Percentiles rank a stretch among this genome's conserved stretches.
phyloP scores from a whole-genome alignment of 2,329 filamentous ascomycete species.

The Amauroascus verrucosus region DNA sequence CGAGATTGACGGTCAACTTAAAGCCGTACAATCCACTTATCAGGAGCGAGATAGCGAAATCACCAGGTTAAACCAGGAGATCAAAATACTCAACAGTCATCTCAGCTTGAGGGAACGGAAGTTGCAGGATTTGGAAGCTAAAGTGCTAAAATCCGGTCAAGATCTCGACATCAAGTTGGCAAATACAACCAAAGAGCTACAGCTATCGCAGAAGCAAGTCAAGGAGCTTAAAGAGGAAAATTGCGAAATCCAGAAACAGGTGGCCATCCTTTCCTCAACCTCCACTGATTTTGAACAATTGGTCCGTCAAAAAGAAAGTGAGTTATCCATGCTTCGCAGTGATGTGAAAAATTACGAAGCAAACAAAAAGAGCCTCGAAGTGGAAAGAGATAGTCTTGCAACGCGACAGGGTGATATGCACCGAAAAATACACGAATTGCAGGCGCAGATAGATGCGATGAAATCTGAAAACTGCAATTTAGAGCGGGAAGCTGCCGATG shows the following conservation, averaged over 20 bases:
- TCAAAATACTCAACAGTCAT: conserved; percentile 86
- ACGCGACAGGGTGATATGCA: conserved; percentile 71
- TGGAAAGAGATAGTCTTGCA: conserved; percentile 61
- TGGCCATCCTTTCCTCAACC: conserved; percentile 76
- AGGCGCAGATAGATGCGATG: conserved; percentile 80
- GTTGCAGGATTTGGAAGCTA: conserved; percentile 72
- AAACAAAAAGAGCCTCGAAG: conserved; percentile 67
- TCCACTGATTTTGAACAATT: conserved; percentile 94
- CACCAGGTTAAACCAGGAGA: conserved; percentile 65
- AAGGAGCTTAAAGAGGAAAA: conserved; percentile 72
- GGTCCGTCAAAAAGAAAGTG: conserved; percentile 86
- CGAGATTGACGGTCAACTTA: conserved; percentile 60
- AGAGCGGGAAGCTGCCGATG: conserved; percentile 79
- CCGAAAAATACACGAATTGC: conserved; percentile 66
- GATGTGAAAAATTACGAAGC: conserved; percentile 76
- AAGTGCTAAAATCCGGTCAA: conserved; percentile 74
- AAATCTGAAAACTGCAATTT: conserved; percentile 73
- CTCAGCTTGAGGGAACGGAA: conserved; percentile 82
- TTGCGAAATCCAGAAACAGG: conserved; percentile 68
- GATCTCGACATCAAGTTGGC: conserved; percentile 80
- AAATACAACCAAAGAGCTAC: conserved; percentile 66
- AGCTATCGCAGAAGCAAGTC: conserved; percentile 61
- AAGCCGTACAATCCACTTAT: conserved; percentile 59
- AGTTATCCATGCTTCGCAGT: conserved; percentile 70
- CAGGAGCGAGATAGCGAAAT: conserved; percentile 67